A percentile compares a stretch with the other conserved stretches of the same genome.
Conservation (phyloP, 306 rosid genomes). For the Sechiopsis laciniata region DNA sequence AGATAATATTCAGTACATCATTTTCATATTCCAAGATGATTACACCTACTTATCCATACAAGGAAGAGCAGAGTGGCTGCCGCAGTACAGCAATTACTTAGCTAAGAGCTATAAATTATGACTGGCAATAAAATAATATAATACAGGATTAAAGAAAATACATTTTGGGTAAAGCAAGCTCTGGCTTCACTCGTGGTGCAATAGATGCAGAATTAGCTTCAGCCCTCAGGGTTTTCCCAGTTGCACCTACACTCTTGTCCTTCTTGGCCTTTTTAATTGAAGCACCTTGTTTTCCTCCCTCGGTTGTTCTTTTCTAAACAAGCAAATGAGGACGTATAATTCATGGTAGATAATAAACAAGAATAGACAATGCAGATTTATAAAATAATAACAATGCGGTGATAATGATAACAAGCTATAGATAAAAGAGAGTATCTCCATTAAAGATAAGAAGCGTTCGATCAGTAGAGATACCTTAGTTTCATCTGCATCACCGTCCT, state of each 20-base stretch:
- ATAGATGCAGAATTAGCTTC: slow-evolving; percentile 49
- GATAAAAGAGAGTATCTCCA: background rate
- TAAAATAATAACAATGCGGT: background rate
- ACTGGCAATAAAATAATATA: background rate
- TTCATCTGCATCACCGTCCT: slow-evolving; percentile 77
- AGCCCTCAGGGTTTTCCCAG: slow-evolving; percentile 57
- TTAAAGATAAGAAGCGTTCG: slow-evolving; percentile 10
- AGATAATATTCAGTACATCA: background rate
- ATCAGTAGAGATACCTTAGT: slow-evolving; percentile 51
- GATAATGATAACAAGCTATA: background rate
- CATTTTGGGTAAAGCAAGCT: slow-evolving; percentile 69
- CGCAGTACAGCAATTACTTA: background rate
- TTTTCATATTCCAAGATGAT: background rate
- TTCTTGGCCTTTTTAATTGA: slow-evolving; percentile 75
- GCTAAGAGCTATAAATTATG: background rate
- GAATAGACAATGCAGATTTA: background rate
- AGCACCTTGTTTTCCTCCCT: slow-evolving; percentile 84
- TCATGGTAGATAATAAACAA: background rate
- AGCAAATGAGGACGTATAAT: slow-evolving; percentile 12
- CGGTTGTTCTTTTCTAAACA: slow-evolving; percentile 70
- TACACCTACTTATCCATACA: background rate
- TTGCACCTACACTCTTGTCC: slow-evolving; percentile 72
- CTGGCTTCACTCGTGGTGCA: slow-evolving; percentile 91
- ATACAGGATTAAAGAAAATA: slow-evolving; percentile 37
- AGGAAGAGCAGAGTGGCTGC: background rate